Evolutionary conservation across 2,329 filamentous ascomycete genomes (phyloP).

Genomic region (Penicillium sp.): DNA sequence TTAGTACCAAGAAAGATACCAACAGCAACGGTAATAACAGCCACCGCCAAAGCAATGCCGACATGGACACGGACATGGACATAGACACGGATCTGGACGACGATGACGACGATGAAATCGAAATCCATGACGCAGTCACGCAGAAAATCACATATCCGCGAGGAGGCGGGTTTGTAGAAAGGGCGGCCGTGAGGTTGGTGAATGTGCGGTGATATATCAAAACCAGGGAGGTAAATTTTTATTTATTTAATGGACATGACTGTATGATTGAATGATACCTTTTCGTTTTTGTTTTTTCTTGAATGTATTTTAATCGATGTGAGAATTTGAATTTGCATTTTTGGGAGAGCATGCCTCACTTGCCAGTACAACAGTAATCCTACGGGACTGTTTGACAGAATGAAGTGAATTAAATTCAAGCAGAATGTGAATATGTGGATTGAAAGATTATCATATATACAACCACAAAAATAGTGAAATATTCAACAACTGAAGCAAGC

Average conservation of each 20-base stretch:
- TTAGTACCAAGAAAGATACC: background rate
- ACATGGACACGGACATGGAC: constrained; percentile 5
- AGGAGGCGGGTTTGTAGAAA: constrained; percentile 6
- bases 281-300: background rate
- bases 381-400: background rate
- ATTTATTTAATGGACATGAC: background rate
- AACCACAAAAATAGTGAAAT: background rate
- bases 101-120: constrained; percentile 5
- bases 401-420: background rate
- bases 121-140: constrained; percentile 13
- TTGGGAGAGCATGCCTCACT: background rate
- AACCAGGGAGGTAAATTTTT: background rate
- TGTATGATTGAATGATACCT: background rate
- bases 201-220: constrained; percentile 4
- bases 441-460: background rate
- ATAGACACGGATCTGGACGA: background rate
- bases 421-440: background rate
- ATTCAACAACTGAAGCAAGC: background rate
- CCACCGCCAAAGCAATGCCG: background rate
- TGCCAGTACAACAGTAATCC: no score
- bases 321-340: background rate
- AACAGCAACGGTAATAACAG: background rate
- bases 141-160: constrained; percentile 5
- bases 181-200: constrained; percentile 11
- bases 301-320: background rate